These are phyloP conservation scores for Saccharomycopsis sp. DNA, from an alignment of 805 yeast species.

Conservation along the genomic window DNA sequence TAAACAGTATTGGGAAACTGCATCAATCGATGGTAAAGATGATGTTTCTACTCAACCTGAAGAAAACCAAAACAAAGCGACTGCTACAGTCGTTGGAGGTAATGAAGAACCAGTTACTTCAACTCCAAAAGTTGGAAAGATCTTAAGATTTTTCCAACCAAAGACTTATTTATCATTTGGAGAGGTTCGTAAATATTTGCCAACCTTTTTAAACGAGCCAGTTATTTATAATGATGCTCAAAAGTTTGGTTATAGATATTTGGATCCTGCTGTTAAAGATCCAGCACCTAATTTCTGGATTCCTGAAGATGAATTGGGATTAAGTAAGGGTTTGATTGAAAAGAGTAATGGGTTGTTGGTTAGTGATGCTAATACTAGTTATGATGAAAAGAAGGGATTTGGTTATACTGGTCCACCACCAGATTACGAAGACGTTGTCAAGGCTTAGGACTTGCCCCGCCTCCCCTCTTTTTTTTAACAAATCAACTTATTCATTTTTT, in stretches of 20 bases:
- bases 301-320: constrained; percentile 60
- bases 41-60: constrained; percentile 5
- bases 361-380: constrained; percentile 49
- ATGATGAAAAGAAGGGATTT: constrained; percentile 50
- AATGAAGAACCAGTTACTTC: neutral
- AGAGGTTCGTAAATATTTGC: constrained; percentile 36
- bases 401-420: constrained; percentile 64
- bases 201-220: constrained; percentile 26
- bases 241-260: constrained; percentile 38
- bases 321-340: constrained; percentile 51
- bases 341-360: constrained; percentile 53
- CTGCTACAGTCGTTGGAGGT: neutral
- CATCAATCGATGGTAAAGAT: constrained; percentile 26
- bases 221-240: constrained; percentile 23
- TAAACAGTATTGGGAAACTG: constrained; percentile 28
- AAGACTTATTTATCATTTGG: constrained; percentile 35
- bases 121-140: constrained; percentile 8
- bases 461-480: too few relatives aligned
- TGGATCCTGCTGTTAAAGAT: constrained; percentile 51
- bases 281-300: constrained; percentile 64
- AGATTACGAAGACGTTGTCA: constrained; percentile 47
- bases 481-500: too few relatives aligned
- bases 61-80: neutral
- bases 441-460: constrained; percentile 19
- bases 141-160: constrained; percentile 38